Conservation (phyloP, 2,329 filamentous ascomycete species). For the Ustulina deusta region DNA sequence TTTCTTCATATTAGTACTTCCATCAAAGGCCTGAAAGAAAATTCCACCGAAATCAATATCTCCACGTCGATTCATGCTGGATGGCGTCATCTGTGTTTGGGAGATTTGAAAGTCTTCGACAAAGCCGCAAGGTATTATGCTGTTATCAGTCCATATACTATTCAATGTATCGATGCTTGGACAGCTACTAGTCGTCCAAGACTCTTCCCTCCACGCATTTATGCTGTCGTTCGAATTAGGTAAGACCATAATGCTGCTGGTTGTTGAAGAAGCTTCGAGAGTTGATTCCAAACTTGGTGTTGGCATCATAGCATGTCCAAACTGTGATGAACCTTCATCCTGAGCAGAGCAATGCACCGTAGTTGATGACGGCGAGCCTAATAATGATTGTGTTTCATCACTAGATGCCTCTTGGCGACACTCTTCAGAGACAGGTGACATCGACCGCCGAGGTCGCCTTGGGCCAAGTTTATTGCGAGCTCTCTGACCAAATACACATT, state of each 20-base stretch:
- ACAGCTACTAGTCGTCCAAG: not conserved
- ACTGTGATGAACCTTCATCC: not conserved
- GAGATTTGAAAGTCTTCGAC: not conserved
- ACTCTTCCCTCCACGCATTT: conserved; percentile 4
- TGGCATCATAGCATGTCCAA: not conserved
- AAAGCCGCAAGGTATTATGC: not conserved
- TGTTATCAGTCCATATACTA: conserved; percentile 6
- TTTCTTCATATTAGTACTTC: not conserved
- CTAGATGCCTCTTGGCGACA: not conserved
- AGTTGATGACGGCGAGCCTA: not conserved
- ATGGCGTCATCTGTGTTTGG: not conserved
- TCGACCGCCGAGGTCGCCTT: not conserved
- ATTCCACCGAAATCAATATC: not conserved
- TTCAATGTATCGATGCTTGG: not conserved
- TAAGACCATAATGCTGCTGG: not conserved
- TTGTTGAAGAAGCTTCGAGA: not conserved
- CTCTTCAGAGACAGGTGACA: conserved; percentile 2
- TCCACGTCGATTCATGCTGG: not conserved
- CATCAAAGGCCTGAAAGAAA: not conserved
- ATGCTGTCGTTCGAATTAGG: not conserved
- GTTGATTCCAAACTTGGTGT: not conserved
- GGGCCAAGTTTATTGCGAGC: conserved; percentile 1
- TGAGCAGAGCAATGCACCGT: not conserved
- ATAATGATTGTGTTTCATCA: not conserved
- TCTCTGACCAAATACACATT: conserved; percentile 7